Evolutionary conservation across 331 rosid species (phyloP).

Genomic region (Acacia concinna): DNA sequence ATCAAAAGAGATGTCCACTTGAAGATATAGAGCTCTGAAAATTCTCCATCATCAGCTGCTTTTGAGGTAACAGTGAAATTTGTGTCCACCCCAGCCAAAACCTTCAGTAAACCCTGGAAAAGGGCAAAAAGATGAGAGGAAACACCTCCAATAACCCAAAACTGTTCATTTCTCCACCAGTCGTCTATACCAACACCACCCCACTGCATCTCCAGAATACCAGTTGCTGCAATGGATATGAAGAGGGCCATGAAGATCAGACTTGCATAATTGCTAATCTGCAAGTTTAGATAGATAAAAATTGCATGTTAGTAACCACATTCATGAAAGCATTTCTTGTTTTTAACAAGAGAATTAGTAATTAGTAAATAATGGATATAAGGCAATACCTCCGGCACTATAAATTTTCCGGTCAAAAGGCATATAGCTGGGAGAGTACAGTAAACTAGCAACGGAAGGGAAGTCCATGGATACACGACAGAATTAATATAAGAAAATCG

Average conservation of each 20-base stretch:
- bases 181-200: conserved; percentile 86
- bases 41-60: conserved; percentile 86
- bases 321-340: background rate
- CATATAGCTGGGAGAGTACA: conserved; percentile 88
- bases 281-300: conserved; percentile 29
- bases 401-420: conserved; percentile 82
- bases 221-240: conserved; percentile 78
- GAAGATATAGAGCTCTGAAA: conserved; percentile 82
- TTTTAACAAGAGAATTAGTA: background rate
- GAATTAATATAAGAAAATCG: conserved; percentile 82
- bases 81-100: conserved; percentile 79
- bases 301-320: conserved; percentile 15
- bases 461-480: conserved; percentile 83
- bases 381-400: conserved; percentile 80
- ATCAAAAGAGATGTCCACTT: conserved; percentile 37
- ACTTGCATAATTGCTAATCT: conserved; percentile 93
- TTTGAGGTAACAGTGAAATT: conserved; percentile 87
- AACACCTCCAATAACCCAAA: conserved; percentile 93
- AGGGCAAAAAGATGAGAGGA: conserved; percentile 87
- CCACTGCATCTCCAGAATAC: conserved; percentile 95
- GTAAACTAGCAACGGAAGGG: conserved; percentile 77
- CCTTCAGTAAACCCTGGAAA: conserved; percentile 83
- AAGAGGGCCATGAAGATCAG: conserved; percentile 82
- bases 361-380: conserved; percentile 11
- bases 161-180: conserved; percentile 98